phyloP scores from a whole-genome alignment of 2,329 filamentous ascomycete genomes.

The Camillea tinctor region DNA sequence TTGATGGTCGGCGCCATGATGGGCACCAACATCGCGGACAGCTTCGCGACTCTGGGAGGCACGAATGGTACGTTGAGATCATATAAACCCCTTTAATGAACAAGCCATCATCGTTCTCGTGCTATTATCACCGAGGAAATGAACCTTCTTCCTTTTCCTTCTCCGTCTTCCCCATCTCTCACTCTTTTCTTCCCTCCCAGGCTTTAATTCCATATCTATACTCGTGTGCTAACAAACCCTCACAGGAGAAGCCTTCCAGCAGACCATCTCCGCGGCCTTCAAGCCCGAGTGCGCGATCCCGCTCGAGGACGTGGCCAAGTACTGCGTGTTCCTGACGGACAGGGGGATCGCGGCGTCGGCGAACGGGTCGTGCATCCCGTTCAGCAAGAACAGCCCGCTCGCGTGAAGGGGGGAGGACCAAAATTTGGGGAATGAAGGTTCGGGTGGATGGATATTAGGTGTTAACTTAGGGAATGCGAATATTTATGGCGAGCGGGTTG shows the following conservation, averaged over 20 bases:
- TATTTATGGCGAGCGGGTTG: no score
- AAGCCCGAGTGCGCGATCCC: slow-evolving; percentile 33
- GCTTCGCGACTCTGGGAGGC: slow-evolving; percentile 31
- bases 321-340: slow-evolving; percentile 19
- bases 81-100: background rate
- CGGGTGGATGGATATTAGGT: no score
- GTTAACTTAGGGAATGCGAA: no score
- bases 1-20: slow-evolving; percentile 52
- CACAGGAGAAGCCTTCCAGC: background rate
- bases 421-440: background rate
- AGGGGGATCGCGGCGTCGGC: slow-evolving; percentile 7
- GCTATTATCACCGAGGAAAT: background rate
- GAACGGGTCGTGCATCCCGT: slow-evolving; percentile 12
- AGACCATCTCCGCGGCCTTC: slow-evolving; percentile 7
- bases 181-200: no score
- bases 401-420: background rate
- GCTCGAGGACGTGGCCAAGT: slow-evolving; percentile 35
- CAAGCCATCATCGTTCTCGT: no score
- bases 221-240: background rate
- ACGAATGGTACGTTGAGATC: background rate
- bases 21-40: slow-evolving; percentile 50
- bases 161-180: no score
- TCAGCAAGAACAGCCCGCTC: slow-evolving; percentile 17
- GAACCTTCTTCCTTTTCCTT: background rate
- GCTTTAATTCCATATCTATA: background rate